Conservation (phyloP, 169 alveolate genomes). For the Prorocentrum cordatum region DNA sequence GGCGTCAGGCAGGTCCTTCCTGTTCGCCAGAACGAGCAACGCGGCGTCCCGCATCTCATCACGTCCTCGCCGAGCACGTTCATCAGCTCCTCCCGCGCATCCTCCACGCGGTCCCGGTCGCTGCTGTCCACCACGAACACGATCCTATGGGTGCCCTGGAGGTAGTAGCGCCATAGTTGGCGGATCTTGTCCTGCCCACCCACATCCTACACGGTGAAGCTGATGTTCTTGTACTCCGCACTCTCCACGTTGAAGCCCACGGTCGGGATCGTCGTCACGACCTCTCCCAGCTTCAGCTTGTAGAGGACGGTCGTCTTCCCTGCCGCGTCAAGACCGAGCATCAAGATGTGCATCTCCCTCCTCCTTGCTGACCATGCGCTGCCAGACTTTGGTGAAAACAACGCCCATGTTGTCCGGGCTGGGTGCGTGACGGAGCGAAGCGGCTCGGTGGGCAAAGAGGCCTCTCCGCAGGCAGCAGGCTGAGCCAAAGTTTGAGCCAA, state of each 20-base stretch:
- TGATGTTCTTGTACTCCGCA: slow-evolving; percentile 86
- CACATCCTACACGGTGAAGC: slow-evolving; percentile 77
- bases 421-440: too few species aligned
- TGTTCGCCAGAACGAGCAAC: too few species aligned
- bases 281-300: slow-evolving; percentile 88
- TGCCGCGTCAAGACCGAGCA: slow-evolving; percentile 97
- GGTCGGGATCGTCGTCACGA: slow-evolving; percentile 89
- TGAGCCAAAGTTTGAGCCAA: too few species aligned
- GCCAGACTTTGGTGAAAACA: too few species aligned
- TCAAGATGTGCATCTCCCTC: too few species aligned
- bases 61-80: too few species aligned
- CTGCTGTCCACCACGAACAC: slow-evolving; percentile 95
- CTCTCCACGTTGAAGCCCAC: slow-evolving; percentile 95
- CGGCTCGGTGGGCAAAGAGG: too few species aligned
- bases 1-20: too few species aligned
- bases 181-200: slow-evolving; percentile 90
- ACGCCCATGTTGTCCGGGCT: too few species aligned
- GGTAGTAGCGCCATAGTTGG: slow-evolving; percentile 92
- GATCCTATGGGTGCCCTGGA: slow-evolving; percentile 88
- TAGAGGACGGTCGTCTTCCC: slow-evolving; percentile 96
- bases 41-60: too few species aligned
- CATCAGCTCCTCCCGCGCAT: neutral
- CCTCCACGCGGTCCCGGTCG: slow-evolving; percentile 80
- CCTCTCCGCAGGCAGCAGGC: too few species aligned
- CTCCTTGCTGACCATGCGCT: too few species aligned